phyloP scores from a whole-genome alignment of 768 basidiomycete genomes.

The Clathrus columnatus region DNA sequence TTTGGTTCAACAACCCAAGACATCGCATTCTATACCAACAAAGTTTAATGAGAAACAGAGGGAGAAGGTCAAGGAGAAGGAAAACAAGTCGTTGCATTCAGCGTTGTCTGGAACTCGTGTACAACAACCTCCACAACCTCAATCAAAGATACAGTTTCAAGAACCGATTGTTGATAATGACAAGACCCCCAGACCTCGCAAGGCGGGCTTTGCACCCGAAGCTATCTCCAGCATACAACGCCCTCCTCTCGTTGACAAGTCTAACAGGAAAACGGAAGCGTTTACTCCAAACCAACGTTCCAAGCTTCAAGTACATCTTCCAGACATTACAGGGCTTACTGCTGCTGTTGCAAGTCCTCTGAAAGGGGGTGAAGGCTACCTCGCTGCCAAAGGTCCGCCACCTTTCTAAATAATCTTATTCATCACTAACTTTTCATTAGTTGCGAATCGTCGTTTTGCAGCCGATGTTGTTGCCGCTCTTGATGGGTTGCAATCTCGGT shows the following conservation, averaged over 20 bases:
- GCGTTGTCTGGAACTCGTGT: slow-evolving; percentile 23
- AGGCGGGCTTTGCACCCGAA: neutral
- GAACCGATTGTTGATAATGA: slow-evolving; percentile 36
- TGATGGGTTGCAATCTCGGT: slow-evolving; percentile 53
- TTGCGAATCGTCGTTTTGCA: slow-evolving; percentile 19
- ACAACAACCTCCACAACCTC: slow-evolving; percentile 40
- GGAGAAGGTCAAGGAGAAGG: slow-evolving; percentile 25
- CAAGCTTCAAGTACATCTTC: slow-evolving; percentile 46
- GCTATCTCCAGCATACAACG: slow-evolving; percentile 16
- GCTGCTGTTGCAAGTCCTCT: slow-evolving; percentile 70
- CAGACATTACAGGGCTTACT: slow-evolving; percentile 80
- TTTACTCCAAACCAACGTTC: slow-evolving; percentile 13
- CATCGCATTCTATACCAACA: neutral
- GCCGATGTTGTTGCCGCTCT: slow-evolving; percentile 57
- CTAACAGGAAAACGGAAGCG: slow-evolving; percentile 13
- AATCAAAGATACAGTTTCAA: neutral
- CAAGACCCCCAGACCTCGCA: slow-evolving; percentile 27
- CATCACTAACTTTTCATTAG: slow-evolving; percentile 3
- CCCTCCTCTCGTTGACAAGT: slow-evolving; percentile 33
- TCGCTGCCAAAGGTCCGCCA: slow-evolving; percentile 56
- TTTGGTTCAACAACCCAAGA: neutral
- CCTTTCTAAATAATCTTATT: neutral
- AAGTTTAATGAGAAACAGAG: neutral
- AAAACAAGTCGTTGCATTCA: slow-evolving; percentile 53
- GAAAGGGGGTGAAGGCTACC: slow-evolving; percentile 37